These are phyloP conservation scores for Penicillium daleae DNA, from an alignment of 495 filamentous ascomycete genomes.

Conservation along the genomic window DNA sequence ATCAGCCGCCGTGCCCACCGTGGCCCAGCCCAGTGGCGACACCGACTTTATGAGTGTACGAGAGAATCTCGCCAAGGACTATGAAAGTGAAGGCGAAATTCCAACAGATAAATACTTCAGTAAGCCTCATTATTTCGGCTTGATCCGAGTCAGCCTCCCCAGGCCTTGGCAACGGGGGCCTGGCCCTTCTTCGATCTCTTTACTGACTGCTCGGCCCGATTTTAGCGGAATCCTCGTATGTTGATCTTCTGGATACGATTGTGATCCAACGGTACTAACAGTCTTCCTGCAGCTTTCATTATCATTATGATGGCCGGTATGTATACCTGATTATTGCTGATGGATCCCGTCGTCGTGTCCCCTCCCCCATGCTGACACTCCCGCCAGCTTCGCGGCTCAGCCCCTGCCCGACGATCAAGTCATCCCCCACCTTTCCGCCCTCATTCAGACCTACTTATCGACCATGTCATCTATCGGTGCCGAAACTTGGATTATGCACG, in stretches of 20 bases:
- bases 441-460: slow-evolving; percentile 58
- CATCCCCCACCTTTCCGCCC: slow-evolving; percentile 47
- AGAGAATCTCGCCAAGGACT: slow-evolving; percentile 48
- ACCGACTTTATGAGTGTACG: slow-evolving; percentile 50
- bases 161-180: neutral
- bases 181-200: slow-evolving; percentile 1
- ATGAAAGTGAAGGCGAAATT: slow-evolving; percentile 49
- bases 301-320: slow-evolving; percentile 66
- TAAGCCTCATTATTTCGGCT: slow-evolving; percentile 39
- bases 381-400: slow-evolving; percentile 51
- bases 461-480: slow-evolving; percentile 59
- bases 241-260: slow-evolving; percentile 14
- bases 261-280: neutral
- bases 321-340: slow-evolving; percentile 8
- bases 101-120: slow-evolving; percentile 63
- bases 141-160: neutral
- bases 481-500: slow-evolving; percentile 69
- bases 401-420: slow-evolving; percentile 53
- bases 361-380: slow-evolving; percentile 22
- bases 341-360: neutral
- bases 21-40: slow-evolving; percentile 24
- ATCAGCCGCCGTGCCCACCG: slow-evolving; percentile 16
- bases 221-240: slow-evolving; percentile 60
- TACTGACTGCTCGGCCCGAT: slow-evolving; percentile 9
- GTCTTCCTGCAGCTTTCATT: slow-evolving; percentile 51